Conservation (phyloP, 169 alveolate genomes). For the Cystoisospora suis region DNA sequence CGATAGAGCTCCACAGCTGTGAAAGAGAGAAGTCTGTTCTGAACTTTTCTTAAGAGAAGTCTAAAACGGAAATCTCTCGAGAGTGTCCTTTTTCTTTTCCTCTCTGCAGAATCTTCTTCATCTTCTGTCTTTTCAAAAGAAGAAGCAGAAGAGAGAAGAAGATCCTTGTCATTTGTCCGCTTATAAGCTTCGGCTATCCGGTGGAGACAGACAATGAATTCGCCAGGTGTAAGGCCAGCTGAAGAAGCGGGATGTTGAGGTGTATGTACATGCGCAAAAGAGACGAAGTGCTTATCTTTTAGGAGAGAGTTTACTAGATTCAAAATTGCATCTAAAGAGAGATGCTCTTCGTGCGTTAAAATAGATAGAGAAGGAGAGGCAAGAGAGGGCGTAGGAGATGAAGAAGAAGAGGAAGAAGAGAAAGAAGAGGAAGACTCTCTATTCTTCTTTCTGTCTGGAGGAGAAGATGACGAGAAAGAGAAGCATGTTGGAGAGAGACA, state of each 20-base stretch:
- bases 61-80: not conserved
- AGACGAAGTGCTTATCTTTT: slow-evolving; percentile 2
- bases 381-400: not conserved
- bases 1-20: not conserved
- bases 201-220: not conserved
- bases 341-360: not conserved
- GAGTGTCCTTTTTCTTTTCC: not conserved
- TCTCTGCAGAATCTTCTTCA: not conserved
- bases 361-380: not conserved
- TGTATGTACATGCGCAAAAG: not conserved
- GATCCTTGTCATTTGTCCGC: too few species aligned
- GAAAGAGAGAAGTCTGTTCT: not conserved
- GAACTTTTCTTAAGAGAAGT: not conserved
- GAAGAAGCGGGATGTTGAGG: not conserved
- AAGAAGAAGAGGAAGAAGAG: not conserved
- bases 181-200: not conserved
- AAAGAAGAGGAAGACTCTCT: not conserved
- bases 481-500: not conserved
- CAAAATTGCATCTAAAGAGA: not conserved
- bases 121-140: not conserved
- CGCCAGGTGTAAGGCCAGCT: not conserved
- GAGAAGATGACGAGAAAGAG: not conserved
- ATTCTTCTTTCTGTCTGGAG: not conserved
- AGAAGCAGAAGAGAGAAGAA: too few species aligned
- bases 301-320: not conserved